Evolutionary conservation across 768 basidiomycete genomes (phyloP), one percentile per base, ranked within the genome.

Genomic region (Psilocybe cubensis): DNA sequence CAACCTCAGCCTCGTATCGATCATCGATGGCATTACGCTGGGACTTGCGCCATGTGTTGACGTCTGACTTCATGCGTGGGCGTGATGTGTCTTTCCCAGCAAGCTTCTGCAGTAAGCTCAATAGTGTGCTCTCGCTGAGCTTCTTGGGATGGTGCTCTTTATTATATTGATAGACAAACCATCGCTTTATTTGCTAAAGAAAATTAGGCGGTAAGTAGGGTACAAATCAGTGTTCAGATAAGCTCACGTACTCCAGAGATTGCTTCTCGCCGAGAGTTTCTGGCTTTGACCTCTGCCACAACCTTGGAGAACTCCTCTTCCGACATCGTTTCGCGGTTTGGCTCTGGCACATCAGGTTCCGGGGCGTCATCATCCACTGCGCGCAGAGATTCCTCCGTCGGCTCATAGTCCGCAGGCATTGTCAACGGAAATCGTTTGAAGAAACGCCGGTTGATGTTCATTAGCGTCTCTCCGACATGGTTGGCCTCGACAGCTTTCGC

Each of bases 181-280:
- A 63, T 8, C 55, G 21, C 40, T 52, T 48, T 17, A 63, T 59
- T 60, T 59, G 58, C 62, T 63, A 42, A 4, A 20, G 23, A 45
- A 10, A 25, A 7, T 7, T 33, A 33, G 12, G 7, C 12, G 31
- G 12, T 33, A 6, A 33, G 31, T 7, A 33, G 6, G 12, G 12
- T 6, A 12, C 31, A 33, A 12, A 7, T 33, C 12, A 33, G 12
- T 6, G 12, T 6, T 33, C 6, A 33, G 12, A 33, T 7, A 7
- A 33, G 31, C 6, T 7, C 12, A 33, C 12, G 31, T 33, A 33
- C 31, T 33, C 31, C n/a, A n/a, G n/a, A n/a, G n/a, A n/a, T n/a
- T n/a, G n/a, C 31, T 33, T 33, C 12, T 33, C 31, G 31, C 6
- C 6, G 31, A 33, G 6, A 6, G 12, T 7, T 12, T 7, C 6